Percentiles rank a stretch among this genome's conserved stretches.
These are phyloP conservation scores for Penicillium malachiteum DNA, from an alignment of 495 filamentous ascomycete species.

Conservation along the genomic window DNA sequence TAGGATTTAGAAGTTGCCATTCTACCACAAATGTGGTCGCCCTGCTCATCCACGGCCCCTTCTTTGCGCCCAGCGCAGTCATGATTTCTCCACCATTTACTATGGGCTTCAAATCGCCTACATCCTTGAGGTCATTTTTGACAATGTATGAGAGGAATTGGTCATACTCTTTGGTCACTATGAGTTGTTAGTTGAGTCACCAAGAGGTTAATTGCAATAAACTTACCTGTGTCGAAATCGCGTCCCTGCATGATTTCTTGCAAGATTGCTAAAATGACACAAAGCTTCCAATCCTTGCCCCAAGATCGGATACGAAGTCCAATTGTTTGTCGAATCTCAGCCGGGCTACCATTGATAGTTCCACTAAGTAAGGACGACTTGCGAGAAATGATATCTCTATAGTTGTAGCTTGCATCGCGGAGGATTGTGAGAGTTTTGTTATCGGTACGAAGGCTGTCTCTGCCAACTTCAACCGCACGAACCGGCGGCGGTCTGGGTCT, in stretches of 20 bases:
- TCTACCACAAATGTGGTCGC: slow-evolving; percentile 70
- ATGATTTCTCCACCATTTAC: slow-evolving; percentile 66
- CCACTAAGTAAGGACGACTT: slow-evolving; percentile 47
- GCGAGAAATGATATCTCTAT: slow-evolving; percentile 55
- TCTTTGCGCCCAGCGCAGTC: slow-evolving; percentile 55
- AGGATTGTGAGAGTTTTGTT: slow-evolving; percentile 70
- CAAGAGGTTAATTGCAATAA: not conserved
- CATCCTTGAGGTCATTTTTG: slow-evolving; percentile 41
- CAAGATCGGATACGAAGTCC: slow-evolving; percentile 80
- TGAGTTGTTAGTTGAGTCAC: slow-evolving; percentile 6
- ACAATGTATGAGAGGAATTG: slow-evolving; percentile 45
- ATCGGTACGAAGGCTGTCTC: slow-evolving; percentile 76
- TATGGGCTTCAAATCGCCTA: slow-evolving; percentile 54
- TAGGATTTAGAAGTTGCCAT: slow-evolving; percentile 85
- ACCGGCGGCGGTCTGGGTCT: slow-evolving; percentile 50
- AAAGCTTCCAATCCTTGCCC: slow-evolving; percentile 73
- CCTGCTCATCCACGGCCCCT: slow-evolving; percentile 75
- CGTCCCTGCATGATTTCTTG: slow-evolving; percentile 55
- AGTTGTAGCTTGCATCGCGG: slow-evolving; percentile 59
- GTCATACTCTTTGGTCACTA: slow-evolving; percentile 44
- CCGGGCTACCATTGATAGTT: slow-evolving; percentile 29
- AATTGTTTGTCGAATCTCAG: slow-evolving; percentile 51
- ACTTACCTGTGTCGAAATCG: slow-evolving; percentile 34
- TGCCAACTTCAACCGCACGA: slow-evolving; percentile 56
- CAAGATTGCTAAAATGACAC: slow-evolving; percentile 68